A percentile compares a stretch with the other conserved stretches of the same genome.
These are phyloP conservation scores for Schizosaccharomyces versatilis DNA, from an alignment of 1,139 yeast genomes.

Conservation along the genomic window DNA sequence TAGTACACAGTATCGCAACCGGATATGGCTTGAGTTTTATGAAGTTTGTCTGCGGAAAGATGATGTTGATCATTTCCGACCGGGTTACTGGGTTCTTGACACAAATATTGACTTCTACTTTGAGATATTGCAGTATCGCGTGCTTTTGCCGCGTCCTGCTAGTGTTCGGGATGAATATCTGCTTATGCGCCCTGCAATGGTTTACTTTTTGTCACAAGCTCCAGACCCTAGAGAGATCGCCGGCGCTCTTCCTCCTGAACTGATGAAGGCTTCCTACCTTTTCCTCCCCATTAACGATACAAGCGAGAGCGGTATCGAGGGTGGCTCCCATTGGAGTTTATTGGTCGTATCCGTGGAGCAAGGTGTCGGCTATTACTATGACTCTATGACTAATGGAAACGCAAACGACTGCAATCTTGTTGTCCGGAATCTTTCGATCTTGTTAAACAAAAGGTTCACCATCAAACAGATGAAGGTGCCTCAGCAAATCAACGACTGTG, in stretches of 20 bases:
- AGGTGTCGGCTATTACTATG: constrained; percentile 1
- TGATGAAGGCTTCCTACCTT: neutral
- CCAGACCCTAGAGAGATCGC: neutral
- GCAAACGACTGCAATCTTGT: constrained; percentile 1
- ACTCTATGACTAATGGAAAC: constrained; percentile 3
- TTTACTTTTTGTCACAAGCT: neutral
- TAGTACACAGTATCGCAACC: neutral
- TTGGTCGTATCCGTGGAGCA: neutral
- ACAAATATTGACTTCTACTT: constrained; percentile 2
- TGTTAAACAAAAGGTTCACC: neutral
- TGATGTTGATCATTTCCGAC: constrained; percentile 1
- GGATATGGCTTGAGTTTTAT: neutral
- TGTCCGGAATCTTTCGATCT: neutral
- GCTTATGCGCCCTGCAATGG: constrained; percentile 1
- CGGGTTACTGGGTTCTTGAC: constrained; percentile 2
- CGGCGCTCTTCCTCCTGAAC: neutral
- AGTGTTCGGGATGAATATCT: neutral
- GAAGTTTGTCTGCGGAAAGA: constrained; percentile 1
- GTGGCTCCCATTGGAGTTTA: constrained; percentile 3
- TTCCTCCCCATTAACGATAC: constrained; percentile 3
- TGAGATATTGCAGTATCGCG: neutral
- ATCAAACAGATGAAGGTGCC: neutral
- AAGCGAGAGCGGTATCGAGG: neutral
- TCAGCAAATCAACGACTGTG: neutral
- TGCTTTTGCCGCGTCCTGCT: neutral